Base-by-base conservation (phyloP, 2,329 filamentous ascomycete genomes). In the Alternaria sp. region DNA sequence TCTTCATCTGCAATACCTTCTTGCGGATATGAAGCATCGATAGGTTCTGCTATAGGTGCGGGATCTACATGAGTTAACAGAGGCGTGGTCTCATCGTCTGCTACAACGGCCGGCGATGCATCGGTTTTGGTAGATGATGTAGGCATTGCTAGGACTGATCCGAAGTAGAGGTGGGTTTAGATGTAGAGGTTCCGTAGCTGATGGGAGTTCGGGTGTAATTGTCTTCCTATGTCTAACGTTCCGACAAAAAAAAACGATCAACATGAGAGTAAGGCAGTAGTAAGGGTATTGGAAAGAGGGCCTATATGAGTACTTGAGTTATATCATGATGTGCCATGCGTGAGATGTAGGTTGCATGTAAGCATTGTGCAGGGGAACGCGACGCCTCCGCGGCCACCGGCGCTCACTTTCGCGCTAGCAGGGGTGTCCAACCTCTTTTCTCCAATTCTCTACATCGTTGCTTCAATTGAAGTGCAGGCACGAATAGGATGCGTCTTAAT, bases 1-100 rank as follows among this genome's bases (percentile, higher is more conserved):
- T 54, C 45, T 23, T 56, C 37, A 17, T 56, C 57, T 28, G 53
- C 34, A 6, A 34, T 37, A 31, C 37, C 36, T 8, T 45, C 24
- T n/a, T 26, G 44, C 17, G 34, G 48, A 26, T 21, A 24, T 9
- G 54, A 41, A 46, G 23, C 7, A 23, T 53, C 49, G 13, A 54
- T 42, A 11, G 64, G 44, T 40, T 66, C 70, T 7, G 51, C 54
- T 14, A 63, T 62, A 2, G 70, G 67, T 7, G 40, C 54, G 8
- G 67, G 48, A 3, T 65, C 60, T 9, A 68, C 52, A 5, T 63
- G 54, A 7, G 66, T 54, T 29, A 77, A 66, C 7, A 76, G 59
- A 40, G 73, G 73, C 11, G 72, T 74, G 21, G 57, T 69, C 56
- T 77, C 73, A 49, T 71, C 62, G 51, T n/a, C 61, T 9, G 56